Evolutionary conservation across 1,139 yeast genomes (phyloP).

Genomic region (Taiozyma sp.): DNA sequence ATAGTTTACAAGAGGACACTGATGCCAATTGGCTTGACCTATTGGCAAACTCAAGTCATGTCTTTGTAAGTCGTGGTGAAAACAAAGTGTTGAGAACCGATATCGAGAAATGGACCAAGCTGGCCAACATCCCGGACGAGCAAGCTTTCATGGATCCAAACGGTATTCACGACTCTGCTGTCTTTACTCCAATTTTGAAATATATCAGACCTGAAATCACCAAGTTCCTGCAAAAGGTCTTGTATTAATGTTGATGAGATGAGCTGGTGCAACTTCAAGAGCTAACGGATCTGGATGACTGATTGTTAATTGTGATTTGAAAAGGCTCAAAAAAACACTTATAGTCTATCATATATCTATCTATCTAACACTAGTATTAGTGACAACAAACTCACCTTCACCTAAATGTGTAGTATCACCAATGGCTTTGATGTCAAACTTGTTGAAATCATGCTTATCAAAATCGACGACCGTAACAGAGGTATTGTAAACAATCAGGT

Average conservation of each 20-base stretch:
- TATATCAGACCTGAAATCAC: neutral
- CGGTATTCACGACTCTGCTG: neutral
- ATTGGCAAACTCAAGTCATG: slow-evolving; percentile 23
- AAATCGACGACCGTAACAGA: slow-evolving; percentile 63
- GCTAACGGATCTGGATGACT: too few relatives aligned
- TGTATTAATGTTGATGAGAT: neutral
- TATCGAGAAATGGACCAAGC: neutral
- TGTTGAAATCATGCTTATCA: slow-evolving; percentile 29
- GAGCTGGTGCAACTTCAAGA: too few relatives aligned
- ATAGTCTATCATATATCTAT: neutral
- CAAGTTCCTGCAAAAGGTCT: neutral
- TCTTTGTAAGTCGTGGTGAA: slow-evolving; percentile 35
- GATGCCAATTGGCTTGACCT: slow-evolving; percentile 30
- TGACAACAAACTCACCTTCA: slow-evolving; percentile 42
- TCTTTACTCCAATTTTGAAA: neutral
- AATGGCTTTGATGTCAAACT: slow-evolving; percentile 42
- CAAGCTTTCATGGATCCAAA: neutral
- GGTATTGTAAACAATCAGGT: slow-evolving; percentile 61
- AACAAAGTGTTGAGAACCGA: slow-evolving; percentile 29
- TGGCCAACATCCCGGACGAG: neutral
- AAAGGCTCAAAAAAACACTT: neutral
- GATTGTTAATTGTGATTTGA: too few relatives aligned
- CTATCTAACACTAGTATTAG: slow-evolving; percentile 39
- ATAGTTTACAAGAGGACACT: slow-evolving; percentile 14
- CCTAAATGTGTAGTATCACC: slow-evolving; percentile 66